Percentiles rank a stretch among this genome's conserved stretches.
These are phyloP conservation scores for Ganoderma meredithae DNA, from an alignment of 1,284 basidiomycete genomes.

Conservation along the genomic window DNA sequence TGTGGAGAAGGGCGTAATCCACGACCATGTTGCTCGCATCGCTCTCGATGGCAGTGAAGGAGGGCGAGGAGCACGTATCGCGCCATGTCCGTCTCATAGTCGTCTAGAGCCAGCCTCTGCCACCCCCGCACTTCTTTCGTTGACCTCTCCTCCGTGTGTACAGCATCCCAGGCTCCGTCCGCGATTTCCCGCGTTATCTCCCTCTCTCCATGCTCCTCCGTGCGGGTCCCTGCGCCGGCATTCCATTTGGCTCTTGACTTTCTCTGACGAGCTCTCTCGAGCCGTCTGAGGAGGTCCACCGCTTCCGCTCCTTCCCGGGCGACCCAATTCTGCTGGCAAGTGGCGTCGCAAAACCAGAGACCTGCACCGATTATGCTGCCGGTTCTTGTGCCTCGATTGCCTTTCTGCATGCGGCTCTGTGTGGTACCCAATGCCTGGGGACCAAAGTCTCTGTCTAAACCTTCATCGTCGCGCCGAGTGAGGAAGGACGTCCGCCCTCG, in stretches of 20 bases:
- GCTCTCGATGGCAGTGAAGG: constrained; percentile 35
- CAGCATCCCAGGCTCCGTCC: constrained; percentile 36
- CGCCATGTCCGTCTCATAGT: constrained; percentile 43
- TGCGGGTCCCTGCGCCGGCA: constrained; percentile 24
- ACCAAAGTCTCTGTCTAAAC: constrained; percentile 12
- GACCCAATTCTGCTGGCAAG: constrained; percentile 55
- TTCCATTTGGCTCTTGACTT: constrained; percentile 38
- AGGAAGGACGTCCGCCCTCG: constrained; percentile 46
- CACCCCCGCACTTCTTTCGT: constrained; percentile 38
- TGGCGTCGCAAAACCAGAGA: constrained; percentile 61
- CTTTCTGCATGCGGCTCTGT: not conserved
- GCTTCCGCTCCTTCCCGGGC: constrained; percentile 42
- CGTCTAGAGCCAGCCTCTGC: constrained; percentile 38
- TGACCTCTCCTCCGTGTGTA: constrained; percentile 30
- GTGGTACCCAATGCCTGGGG: no score
- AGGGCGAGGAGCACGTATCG: constrained; percentile 43
- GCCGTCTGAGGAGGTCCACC: constrained; percentile 38
- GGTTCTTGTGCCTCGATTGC: not conserved
- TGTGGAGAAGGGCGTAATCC: no score
- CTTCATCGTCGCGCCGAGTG: constrained; percentile 38
- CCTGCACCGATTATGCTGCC: constrained; percentile 40
- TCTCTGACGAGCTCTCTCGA: constrained; percentile 45
- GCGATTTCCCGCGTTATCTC: constrained; percentile 30
- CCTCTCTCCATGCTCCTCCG: constrained; percentile 7
- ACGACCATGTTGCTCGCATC: not conserved